These are phyloP conservation scores for Begonia masoniana DNA, from an alignment of 306 rosid genomes.

Conservation along the genomic window DNA sequence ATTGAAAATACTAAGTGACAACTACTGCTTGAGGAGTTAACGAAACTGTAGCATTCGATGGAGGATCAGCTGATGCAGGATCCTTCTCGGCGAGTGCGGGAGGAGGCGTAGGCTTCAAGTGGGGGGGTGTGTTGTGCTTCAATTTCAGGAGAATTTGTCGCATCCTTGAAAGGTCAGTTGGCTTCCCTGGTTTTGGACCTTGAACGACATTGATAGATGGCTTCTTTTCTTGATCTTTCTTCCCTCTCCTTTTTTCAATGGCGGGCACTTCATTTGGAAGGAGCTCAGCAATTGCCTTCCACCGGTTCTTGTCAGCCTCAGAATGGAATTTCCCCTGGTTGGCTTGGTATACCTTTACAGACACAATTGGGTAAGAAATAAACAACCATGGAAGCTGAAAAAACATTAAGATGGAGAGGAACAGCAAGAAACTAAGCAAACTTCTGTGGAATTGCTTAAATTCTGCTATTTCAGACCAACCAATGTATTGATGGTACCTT, in stretches of 20 bases:
- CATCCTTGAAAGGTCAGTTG: slow-evolving; percentile 38
- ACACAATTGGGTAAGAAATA: background rate
- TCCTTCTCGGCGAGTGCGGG: slow-evolving; percentile 4
- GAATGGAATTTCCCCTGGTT: slow-evolving; percentile 36
- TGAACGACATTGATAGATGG: slow-evolving; percentile 18
- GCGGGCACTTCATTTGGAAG: slow-evolving; percentile 29
- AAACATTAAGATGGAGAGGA: background rate
- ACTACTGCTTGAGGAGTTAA: slow-evolving; percentile 12
- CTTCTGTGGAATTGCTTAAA: too few relatives aligned
- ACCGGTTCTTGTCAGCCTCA: slow-evolving; percentile 24
- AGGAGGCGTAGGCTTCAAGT: slow-evolving; percentile 19
- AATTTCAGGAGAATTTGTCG: slow-evolving; percentile 25
- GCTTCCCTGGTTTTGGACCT: slow-evolving; percentile 40
- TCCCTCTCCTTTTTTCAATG: slow-evolving; percentile 25
- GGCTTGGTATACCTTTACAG: slow-evolving; percentile 18
- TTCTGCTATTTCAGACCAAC: too few relatives aligned
- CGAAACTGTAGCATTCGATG: background rate
- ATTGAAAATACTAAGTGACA: slow-evolving; percentile 11
- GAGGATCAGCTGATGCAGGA: slow-evolving; percentile 8
- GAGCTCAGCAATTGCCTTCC: slow-evolving; percentile 37
- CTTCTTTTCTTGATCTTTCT: slow-evolving; percentile 27
- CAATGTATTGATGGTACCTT: slow-evolving; percentile 14
- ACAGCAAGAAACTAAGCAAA: background rate
- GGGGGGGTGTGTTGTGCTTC: slow-evolving; percentile 30
- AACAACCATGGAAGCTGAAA: background rate